Evolutionary conservation across 202 grass and related monocot genomes (phyloP), one percentile per base, ranked within the genome.

Genomic region (Eragrostis tef): DNA sequence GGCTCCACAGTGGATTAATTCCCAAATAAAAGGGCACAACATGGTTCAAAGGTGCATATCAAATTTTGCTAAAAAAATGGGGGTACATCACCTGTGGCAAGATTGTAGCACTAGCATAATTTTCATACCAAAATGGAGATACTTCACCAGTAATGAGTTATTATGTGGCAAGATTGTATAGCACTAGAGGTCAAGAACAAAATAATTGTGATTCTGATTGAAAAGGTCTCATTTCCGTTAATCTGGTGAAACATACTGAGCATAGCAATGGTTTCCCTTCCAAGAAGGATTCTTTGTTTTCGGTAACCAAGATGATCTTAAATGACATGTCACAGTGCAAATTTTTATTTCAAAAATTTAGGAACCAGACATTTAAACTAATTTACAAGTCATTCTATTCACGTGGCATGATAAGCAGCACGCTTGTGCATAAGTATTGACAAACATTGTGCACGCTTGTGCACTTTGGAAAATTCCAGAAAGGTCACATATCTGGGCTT

Each of bases 341-440:
- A 21, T 11, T 45, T 71, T 50, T 63, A 27, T 61, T 61, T 5
- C 11, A 2, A 51, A 21, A 65, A 20, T 9, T 65, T 10, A 51
- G 44, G 26, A 64, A 36, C 56, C 6, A 72, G 50, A 22, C 16
- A 73, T 73, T 36, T 42, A 22, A 10, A 48, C 59, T 31, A 65
- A 46, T 67, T 25, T 19, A 74, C 1, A 19, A 46, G 39, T 16
- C 17, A 58, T 25, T 80, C 1, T 67, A 86, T 27, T 47, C 2
- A n/a, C n/a, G 68, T 67, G 52, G 46, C 3, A n/a, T 59, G 77
- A 74, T 14, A 22, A 73, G n/a, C n/a, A n/a, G n/a, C n/a, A n/a
- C n/a, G n/a, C n/a, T n/a, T n/a, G n/a, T n/a, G n/a, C n/a, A n/a
- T n/a, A n/a, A 87, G 67, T 73, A 73, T 52, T 31, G 42, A 60